Evolutionary conservation across 2,329 filamentous ascomycete genomes (phyloP), one percentile per base, ranked within the genome.

Genomic region (Sporothrix inflata): DNA sequence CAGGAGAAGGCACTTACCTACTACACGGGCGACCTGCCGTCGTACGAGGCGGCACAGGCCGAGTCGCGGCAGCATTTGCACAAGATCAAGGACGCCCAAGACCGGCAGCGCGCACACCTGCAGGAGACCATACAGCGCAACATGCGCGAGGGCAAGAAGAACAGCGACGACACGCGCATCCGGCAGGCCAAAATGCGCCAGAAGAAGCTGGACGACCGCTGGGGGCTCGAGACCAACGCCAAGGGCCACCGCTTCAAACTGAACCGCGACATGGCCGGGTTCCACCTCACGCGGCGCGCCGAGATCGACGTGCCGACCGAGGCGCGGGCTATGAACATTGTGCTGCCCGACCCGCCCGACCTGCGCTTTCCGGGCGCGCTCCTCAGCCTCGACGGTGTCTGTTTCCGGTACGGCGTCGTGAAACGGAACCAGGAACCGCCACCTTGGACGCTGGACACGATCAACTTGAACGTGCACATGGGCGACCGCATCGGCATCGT

Each of bases 151-250:
- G 94, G 92, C 7, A 92, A 91, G 79, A 89, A 90, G 65, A 91
- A 90, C 34, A 92, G 93, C 40, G 93, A 97, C 77, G 91, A 94
- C 76, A 95, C 95, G 78, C 94, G 94, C 79, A 85, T 97, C 2
- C 89, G 92, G n/a, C 92, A 94, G 83, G 93, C 93, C 4, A 94
- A 94, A 74, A 93, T 91, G 4, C 86, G 93, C 0, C 92, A 94
- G 82, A 95, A 94, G 84, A 94, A 94, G 79, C 85, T 97, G 0
- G 93, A 97, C 72, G 91, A 96, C 71, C 85, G 93, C 6, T 92
- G 90, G 89, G 94, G 93, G 0, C 80, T 97, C 76, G 87, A 94
- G 77, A 90, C 93, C 53, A 91, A 84, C 74, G 88, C 89, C 7
- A 90, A 86, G 69, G 94, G 94, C 1, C 88, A 88, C 5, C 84